phyloP scores from a whole-genome alignment of 1,284 basidiomycete species.

The Trichosporon sp. region DNA sequence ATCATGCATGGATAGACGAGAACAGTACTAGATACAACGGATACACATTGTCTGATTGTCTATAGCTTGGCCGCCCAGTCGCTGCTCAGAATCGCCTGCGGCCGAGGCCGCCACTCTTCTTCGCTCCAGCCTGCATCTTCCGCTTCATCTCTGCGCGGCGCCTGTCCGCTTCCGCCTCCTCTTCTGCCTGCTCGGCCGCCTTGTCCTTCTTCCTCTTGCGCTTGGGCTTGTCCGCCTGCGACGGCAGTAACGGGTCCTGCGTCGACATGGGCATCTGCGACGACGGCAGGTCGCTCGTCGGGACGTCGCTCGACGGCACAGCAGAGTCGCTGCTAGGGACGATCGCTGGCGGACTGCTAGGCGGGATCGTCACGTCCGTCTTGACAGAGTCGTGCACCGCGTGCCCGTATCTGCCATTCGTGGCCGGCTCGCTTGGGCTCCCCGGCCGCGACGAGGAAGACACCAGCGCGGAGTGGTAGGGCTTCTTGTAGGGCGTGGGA shows the following conservation, averaged over 20 bases:
- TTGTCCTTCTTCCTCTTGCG: constrained; percentile 26
- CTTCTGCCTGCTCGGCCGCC: constrained; percentile 29
- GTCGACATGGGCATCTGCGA: constrained; percentile 10
- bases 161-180: constrained; percentile 33
- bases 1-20: constrained; percentile 6
- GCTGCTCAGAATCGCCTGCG: constrained; percentile 6
- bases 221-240: constrained; percentile 11
- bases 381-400: not conserved
- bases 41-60: not conserved
- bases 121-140: constrained; percentile 33
- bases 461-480: not conserved
- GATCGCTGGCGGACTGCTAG: not conserved
- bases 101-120: constrained; percentile 20
- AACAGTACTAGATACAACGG: not conserved
- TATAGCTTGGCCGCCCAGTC: no score
- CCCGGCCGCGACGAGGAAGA: not conserved
- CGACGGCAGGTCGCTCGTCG: not conserved
- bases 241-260: constrained; percentile 17
- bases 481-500: constrained; percentile 14
- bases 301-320: not conserved
- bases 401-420: not conserved
- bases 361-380: not conserved
- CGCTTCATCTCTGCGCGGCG: constrained; percentile 32
- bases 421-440: not conserved
- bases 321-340: not conserved